Evolutionary conservation across 2,329 filamentous ascomycete genomes (phyloP).

Genomic region (Thermoascus crustaceus): DNA sequence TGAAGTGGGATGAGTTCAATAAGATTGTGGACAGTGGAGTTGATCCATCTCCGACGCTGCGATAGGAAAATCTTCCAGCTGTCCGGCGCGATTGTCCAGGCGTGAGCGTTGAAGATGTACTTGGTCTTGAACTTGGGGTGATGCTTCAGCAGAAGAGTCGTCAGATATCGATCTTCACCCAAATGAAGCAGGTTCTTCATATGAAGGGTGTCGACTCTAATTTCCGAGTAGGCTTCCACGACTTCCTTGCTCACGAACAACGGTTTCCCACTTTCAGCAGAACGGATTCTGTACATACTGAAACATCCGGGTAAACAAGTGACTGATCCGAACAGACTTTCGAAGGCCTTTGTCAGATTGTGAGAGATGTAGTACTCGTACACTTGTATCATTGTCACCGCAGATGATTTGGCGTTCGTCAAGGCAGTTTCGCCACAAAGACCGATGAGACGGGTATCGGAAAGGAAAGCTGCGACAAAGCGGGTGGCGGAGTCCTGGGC

Average conservation of each 20-base stretch:
- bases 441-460: conserved; percentile 88
- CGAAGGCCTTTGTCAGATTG: conserved; percentile 93
- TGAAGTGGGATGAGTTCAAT: conserved; percentile 89
- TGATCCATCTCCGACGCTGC: conserved; percentile 98
- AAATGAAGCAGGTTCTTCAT: conserved; percentile 98
- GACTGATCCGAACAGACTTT: conserved; percentile 92
- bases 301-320: conserved; percentile 98
- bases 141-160: conserved; percentile 84
- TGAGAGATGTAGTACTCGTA: conserved; percentile 99
- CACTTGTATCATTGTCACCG: conserved; percentile 98
- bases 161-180: conserved; percentile 95
- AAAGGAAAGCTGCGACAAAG: conserved; percentile 82
- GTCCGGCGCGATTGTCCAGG: conserved; percentile 95
- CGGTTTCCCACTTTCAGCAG: conserved; percentile 88
- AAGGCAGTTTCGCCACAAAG: conserved; percentile 91
- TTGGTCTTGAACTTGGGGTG: conserved; percentile 97
- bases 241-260: conserved; percentile 92
- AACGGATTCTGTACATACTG: conserved; percentile 96
- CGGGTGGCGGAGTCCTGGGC: conserved; percentile 82
- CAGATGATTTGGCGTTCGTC: conserved; percentile 85
- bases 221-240: conserved; percentile 78
- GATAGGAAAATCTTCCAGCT: conserved; percentile 92
- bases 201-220: conserved; percentile 93
- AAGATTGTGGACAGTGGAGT: conserved; percentile 96
- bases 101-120: conserved; percentile 84